A percentile compares a stretch with the other conserved stretches of the same genome.
Evolutionary conservation across 805 yeast species (phyloP).

Genomic region (Lipomyces anomalus): DNA sequence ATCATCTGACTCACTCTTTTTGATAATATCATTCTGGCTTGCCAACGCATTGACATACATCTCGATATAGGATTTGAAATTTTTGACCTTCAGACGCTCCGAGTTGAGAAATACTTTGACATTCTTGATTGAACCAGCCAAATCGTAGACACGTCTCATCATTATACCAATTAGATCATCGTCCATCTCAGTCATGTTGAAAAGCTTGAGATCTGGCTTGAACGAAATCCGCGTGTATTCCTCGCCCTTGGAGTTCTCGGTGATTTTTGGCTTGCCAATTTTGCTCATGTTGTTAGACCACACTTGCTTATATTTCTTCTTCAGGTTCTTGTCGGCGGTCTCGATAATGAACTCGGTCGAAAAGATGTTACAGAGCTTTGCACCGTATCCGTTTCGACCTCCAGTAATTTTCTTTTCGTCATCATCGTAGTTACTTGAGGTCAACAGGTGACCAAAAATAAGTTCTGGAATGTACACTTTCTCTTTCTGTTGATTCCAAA

Average conservation of each 20-base stretch:
- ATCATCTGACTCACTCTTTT: conserved; percentile 30
- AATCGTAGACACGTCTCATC: conserved; percentile 89
- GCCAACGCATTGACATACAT: conserved; percentile 72
- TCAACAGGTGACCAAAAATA: conserved; percentile 89
- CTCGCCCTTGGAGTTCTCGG: conserved; percentile 45
- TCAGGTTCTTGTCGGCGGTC: conserved; percentile 71
- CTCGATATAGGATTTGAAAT: conserved; percentile 83
- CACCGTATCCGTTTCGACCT: conserved; percentile 98
- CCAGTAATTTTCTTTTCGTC: conserved; percentile 94
- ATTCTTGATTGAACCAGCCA: conserved; percentile 88
- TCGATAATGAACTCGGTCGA: conserved; percentile 81
- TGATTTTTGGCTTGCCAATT: conserved; percentile 70
- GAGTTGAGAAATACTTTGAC: conserved; percentile 75
- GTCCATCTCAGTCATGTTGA: conserved; percentile 80
- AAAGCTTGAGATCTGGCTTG: conserved; percentile 78
- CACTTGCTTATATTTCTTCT: conserved; percentile 64
- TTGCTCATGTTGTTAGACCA: conserved; percentile 86
- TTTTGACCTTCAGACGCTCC: conserved; percentile 57
- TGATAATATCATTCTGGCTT: conserved; percentile 38
- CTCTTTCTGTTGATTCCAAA: conserved; percentile 62
- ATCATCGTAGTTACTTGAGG: conserved; percentile 95
- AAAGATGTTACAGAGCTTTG: conserved; percentile 92
- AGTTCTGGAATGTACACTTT: conserved; percentile 90
- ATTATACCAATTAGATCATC: conserved; percentile 76
- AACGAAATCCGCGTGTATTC: conserved; percentile 86